These are phyloP conservation scores for Coemansia sp. DNA, from an alignment of 192 early-diverging fungal species.

Conservation along the genomic window DNA sequence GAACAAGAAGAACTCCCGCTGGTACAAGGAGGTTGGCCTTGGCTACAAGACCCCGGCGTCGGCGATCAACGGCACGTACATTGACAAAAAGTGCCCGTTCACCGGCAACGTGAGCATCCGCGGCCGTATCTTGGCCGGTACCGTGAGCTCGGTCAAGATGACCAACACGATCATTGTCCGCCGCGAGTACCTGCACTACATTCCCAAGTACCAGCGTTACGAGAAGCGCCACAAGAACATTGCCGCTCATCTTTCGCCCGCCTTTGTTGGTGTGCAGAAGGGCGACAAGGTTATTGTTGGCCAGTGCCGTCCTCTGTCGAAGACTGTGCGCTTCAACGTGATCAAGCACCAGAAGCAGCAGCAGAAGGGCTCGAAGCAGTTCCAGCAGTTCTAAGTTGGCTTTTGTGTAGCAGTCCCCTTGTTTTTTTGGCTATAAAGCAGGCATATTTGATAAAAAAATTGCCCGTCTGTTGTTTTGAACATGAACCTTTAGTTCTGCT, in stretches of 20 bases:
- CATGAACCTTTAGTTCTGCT: too few species aligned
- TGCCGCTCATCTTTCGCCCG: slow-evolving; percentile 91
- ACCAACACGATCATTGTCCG: slow-evolving; percentile 98
- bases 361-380: slow-evolving; percentile 82
- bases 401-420: background rate
- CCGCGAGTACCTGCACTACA: slow-evolving; percentile 99
- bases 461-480: background rate
- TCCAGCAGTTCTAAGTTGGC: slow-evolving; percentile 79
- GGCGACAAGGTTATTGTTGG: slow-evolving; percentile 97
- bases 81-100: slow-evolving; percentile 99
- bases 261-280: slow-evolving; percentile 84
- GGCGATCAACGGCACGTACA: slow-evolving; percentile 95
- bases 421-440: background rate
- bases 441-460: background rate
- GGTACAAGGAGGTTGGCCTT: slow-evolving; percentile 98
- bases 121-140: slow-evolving; percentile 94
- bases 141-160: slow-evolving; percentile 95
- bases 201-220: slow-evolving; percentile 99
- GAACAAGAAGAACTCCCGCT: slow-evolving; percentile 73
- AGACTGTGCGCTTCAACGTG: slow-evolving; percentile 99
- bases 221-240: slow-evolving; percentile 99
- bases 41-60: slow-evolving; percentile 99
- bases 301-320: slow-evolving; percentile 98
- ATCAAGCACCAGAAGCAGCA: slow-evolving; percentile 89
- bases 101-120: slow-evolving; percentile 94